Conservation (phyloP, 306 rosid species). For the Alnus glutinosa region DNA sequence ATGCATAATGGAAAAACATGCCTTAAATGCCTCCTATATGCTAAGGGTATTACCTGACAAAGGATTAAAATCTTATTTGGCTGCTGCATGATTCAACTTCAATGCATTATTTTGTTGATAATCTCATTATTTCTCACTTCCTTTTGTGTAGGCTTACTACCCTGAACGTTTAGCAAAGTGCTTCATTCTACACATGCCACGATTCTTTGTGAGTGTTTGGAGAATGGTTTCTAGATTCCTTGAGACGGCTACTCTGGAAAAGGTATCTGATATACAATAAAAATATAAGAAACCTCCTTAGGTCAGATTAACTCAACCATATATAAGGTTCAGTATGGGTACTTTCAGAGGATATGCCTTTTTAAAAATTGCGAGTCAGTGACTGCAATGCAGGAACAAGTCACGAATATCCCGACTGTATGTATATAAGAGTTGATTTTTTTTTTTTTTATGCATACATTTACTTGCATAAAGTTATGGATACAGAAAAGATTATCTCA, state of each 20-base stretch:
- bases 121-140: background rate
- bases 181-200: constrained; percentile 75
- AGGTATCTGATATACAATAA: constrained; percentile 46
- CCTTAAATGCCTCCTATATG: background rate
- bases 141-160: constrained; percentile 69
- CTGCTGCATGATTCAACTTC: background rate
- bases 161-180: constrained; percentile 84
- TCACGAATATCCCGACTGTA: background rate
- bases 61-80: background rate
- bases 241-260: constrained; percentile 74
- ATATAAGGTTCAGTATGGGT: background rate
- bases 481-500: background rate
- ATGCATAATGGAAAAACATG: background rate
- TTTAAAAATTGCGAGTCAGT: background rate
- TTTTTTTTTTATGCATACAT: background rate
- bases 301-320: background rate
- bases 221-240: constrained; percentile 78
- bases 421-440: background rate
- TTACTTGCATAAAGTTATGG: background rate
- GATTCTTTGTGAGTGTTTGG: constrained; percentile 92
- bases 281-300: background rate
- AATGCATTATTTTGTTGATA: constrained; percentile 3
- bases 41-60: background rate
- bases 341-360: background rate
- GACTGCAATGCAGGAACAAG: background rate